phyloP scores from a whole-genome alignment of 371 early-diverging fungal species.

The Mucor lusitanicus region DNA sequence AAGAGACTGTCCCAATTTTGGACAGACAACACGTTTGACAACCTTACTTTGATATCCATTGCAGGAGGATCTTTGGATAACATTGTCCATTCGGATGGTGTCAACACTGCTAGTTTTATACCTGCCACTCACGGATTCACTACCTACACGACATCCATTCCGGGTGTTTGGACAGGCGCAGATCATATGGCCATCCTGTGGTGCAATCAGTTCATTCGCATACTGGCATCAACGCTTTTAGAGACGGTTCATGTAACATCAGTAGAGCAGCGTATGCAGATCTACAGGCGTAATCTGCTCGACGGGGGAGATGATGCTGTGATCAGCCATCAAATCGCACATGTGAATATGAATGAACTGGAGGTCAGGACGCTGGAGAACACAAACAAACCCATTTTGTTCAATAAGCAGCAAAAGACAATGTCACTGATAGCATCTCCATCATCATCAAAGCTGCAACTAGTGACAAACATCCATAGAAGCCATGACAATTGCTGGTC shows the following conservation, averaged over 20 bases:
- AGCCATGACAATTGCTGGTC: slow-evolving; percentile 10
- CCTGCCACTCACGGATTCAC: slow-evolving; percentile 68
- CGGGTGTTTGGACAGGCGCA: slow-evolving; percentile 84
- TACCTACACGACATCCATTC: slow-evolving; percentile 75
- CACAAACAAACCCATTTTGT: background rate
- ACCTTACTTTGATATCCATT: slow-evolving; percentile 72
- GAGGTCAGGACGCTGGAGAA: background rate
- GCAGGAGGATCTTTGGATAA: slow-evolving; percentile 89
- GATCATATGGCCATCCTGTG: slow-evolving; percentile 93
- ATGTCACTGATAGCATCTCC: background rate
- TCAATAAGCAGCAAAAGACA: background rate
- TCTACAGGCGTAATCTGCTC: slow-evolving; percentile 13
- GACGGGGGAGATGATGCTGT: background rate
- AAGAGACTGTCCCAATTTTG: slow-evolving; percentile 63
- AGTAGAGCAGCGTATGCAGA: slow-evolving; percentile 14
- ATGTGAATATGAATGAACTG: background rate
- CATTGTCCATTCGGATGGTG: slow-evolving; percentile 76
- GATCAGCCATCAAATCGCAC: background rate
- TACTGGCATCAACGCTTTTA: slow-evolving; percentile 53
- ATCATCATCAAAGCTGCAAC: background rate
- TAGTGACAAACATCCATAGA: slow-evolving; percentile 12
- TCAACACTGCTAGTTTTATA: slow-evolving; percentile 63
- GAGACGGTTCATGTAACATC: slow-evolving; percentile 54
- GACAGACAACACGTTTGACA: slow-evolving; percentile 42
- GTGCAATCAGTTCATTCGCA: slow-evolving; percentile 87